Evolutionary conservation across 140 eudicot genomes (phyloP), one percentile per base, ranked within the genome.

Genomic region (Anethum foeniculum): DNA sequence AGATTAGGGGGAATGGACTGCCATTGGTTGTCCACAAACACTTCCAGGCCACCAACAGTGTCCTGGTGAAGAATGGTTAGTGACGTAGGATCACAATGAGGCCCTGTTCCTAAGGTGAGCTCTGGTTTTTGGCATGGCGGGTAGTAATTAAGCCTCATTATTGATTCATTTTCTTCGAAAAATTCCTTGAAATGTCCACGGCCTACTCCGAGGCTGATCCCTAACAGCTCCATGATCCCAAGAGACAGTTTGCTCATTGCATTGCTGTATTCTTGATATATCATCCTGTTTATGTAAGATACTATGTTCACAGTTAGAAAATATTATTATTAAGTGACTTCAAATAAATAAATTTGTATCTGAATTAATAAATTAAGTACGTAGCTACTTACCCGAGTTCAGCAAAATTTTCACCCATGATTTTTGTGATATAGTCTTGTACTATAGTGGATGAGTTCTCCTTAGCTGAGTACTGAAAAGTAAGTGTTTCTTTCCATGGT

Each of bases 401-500:
- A 47, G 58, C 44, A 47, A 83, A 89, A 80, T 87, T 86, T 69
- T 87, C 79, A 0, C 93, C 93, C 91, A 89, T 76, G 76, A 77
- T 85, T 67, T 80, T 82, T 43, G 18, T 71, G 76, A 89, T 85
- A 67, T 89, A 89, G 80, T 88, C 88, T 7, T 75, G 43, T 30
- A 89, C 93, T 73, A 87, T 80, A 36, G 79, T 39, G 81, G 88
- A 76, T 0, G 83, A 76, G 78, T 75, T 82, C 82, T 81, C 16
- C 52, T 89, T 87, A 0, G 86, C 84, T 0, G 89, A 85, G 85
- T 81, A 87, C 25, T 82, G 86, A 76, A 89, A 87, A 48, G 93
- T 87, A 82, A 89, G 91, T 25, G 93, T 89, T 83, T 89, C 93
- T 78, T 89, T 89, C 93, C 93, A 89, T 3, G 91, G 93, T 18